Percentiles rank a stretch among this genome's conserved stretches.
These are phyloP conservation scores for Penicillium rolfsii DNA, from an alignment of 2,329 filamentous ascomycete species.

Conservation along the genomic window DNA sequence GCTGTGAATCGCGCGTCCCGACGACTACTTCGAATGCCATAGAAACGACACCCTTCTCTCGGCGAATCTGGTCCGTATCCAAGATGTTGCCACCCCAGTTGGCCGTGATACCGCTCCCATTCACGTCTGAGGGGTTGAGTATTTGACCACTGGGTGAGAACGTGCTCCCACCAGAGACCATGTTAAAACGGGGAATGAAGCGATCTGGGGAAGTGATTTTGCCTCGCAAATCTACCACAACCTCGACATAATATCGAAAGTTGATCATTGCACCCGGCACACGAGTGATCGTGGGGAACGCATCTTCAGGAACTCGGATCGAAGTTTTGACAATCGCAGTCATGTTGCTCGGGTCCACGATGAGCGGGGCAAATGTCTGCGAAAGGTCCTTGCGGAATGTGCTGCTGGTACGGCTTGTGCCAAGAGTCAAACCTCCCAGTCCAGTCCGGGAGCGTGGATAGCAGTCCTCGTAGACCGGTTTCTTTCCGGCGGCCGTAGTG, in stretches of 20 bases:
- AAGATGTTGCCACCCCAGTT: constrained; percentile 67
- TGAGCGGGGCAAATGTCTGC: constrained; percentile 84
- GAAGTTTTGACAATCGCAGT: constrained; percentile 79
- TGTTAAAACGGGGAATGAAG: constrained; percentile 59
- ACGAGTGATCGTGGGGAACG: constrained; percentile 86
- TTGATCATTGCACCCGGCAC: constrained; percentile 93
- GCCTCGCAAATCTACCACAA: constrained; percentile 88
- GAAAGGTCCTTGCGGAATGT: constrained; percentile 94
- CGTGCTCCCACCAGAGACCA: constrained; percentile 52
- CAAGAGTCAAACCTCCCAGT: constrained; percentile 81
- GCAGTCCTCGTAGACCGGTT: constrained; percentile 76
- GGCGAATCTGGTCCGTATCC: constrained; percentile 81
- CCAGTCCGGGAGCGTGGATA: constrained; percentile 87
- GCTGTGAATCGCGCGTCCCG: constrained; percentile 77
- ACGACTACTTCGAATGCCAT: constrained; percentile 85
- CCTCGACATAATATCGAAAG: constrained; percentile 92
- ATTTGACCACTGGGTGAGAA: constrained; percentile 48
- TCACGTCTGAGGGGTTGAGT: constrained; percentile 38
- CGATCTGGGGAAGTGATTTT: constrained; percentile 77
- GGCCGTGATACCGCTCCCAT: constrained; percentile 42
- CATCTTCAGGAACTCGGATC: constrained; percentile 84
- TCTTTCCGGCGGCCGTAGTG: constrained; percentile 66
- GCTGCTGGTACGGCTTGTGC: constrained; percentile 82
- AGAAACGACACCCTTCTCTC: constrained; percentile 89
- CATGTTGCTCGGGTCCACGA: constrained; percentile 79